phyloP scores from a whole-genome alignment of 1,139 yeast genomes.

The Kluyveromyces sp. region DNA sequence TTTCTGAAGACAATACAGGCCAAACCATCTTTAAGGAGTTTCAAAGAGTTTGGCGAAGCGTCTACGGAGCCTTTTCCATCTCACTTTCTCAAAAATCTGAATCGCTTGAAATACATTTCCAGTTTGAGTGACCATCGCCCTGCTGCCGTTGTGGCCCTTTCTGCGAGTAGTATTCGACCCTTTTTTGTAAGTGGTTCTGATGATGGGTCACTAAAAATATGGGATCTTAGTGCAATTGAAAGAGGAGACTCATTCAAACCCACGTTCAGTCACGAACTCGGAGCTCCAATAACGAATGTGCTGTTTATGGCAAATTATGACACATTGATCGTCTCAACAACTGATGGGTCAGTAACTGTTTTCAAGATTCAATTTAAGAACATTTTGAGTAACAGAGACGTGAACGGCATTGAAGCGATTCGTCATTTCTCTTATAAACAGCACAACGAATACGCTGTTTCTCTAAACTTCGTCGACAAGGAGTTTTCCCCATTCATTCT shows the following conservation, averaged over 20 bases:
- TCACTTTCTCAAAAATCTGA: conserved; percentile 18
- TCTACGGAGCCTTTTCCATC: neutral
- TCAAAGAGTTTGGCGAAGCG: conserved; percentile 58
- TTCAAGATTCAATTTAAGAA: conserved; percentile 48
- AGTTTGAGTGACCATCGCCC: conserved; percentile 49
- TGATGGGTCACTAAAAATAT: conserved; percentile 61
- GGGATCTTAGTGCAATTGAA: conserved; percentile 70
- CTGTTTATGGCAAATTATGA: conserved; percentile 54
- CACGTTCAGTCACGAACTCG: conserved; percentile 41
- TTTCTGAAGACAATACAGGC: conserved; percentile 49
- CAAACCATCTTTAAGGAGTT: conserved; percentile 52
- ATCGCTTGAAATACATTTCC: conserved; percentile 43
- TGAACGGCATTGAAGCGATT: conserved; percentile 37
- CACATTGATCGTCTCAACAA: conserved; percentile 61
- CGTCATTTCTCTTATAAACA: conserved; percentile 38
- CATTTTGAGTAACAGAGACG: conserved; percentile 31
- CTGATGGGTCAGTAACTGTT: conserved; percentile 55
- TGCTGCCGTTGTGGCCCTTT: conserved; percentile 47
- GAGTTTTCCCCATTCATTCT: conserved; percentile 36
- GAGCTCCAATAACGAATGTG: conserved; percentile 42
- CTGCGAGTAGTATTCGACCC: conserved; percentile 47
- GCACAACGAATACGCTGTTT: conserved; percentile 39
- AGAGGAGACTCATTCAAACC: conserved; percentile 59
- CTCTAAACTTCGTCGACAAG: conserved; percentile 37
- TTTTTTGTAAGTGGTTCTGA: conserved; percentile 76